phyloP scores from a whole-genome alignment of 176 grass and related monocot genomes.

The Dendrocalamus sinicus region DNA sequence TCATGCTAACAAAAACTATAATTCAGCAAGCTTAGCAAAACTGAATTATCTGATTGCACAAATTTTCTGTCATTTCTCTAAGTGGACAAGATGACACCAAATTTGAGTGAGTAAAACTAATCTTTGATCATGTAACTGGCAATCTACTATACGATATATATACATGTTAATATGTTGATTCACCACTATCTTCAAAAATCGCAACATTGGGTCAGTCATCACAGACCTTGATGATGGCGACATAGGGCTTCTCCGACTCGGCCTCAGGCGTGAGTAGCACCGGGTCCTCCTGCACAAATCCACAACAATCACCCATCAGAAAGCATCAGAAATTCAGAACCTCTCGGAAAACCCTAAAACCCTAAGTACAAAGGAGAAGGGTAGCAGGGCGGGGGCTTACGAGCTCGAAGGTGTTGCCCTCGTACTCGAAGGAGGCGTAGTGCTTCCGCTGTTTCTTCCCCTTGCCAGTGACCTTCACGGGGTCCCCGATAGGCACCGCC shows the following conservation, averaged over 20 bases:
- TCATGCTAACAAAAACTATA: neutral
- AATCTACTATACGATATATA: neutral
- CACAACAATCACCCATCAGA: conserved; percentile 14
- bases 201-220: neutral
- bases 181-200: neutral
- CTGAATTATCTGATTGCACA: neutral
- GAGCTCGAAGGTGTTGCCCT: conserved; percentile 83
- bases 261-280: conserved; percentile 88
- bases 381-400: conserved; percentile 42
- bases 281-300: conserved; percentile 74
- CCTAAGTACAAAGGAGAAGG: neutral
- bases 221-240: conserved; percentile 90
- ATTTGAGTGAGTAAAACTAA: neutral
- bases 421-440: conserved; percentile 83
- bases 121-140: neutral
- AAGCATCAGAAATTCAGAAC: conserved; percentile 10
- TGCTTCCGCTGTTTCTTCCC: conserved; percentile 75
- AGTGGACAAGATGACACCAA: neutral
- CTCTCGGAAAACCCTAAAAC: conserved; percentile 24
- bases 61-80: neutral
- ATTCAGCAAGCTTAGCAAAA: conserved; percentile 5
- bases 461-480: conserved; percentile 75
- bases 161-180: neutral
- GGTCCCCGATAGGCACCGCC: conserved; percentile 63
- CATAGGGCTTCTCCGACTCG: conserved; percentile 75